Conservation (phyloP, 2,329 filamentous ascomycete species). For the Dothideomycetes sp. region DNA sequence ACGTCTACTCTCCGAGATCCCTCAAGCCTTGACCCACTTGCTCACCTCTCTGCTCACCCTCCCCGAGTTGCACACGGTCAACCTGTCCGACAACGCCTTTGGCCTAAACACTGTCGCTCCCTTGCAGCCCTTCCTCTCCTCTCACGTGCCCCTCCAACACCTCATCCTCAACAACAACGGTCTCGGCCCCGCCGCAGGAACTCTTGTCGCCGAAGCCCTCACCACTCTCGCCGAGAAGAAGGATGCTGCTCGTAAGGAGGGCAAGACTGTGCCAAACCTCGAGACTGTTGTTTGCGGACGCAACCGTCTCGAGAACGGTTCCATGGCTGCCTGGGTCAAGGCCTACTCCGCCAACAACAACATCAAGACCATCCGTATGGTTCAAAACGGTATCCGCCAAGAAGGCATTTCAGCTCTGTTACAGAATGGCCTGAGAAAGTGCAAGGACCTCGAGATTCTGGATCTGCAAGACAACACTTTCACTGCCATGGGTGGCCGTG, state of each 20-base stretch:
- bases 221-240: conserved; percentile 77
- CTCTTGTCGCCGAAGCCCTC: conserved; percentile 79
- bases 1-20: conserved; percentile 86
- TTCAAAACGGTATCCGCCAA: conserved; percentile 92
- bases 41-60: conserved; percentile 81
- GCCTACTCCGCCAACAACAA: conserved; percentile 71
- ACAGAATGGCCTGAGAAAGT: conserved; percentile 64
- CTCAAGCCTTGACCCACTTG: conserved; percentile 74
- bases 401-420: conserved; percentile 82
- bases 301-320: conserved; percentile 90
- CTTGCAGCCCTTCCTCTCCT: conserved; percentile 80
- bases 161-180: conserved; percentile 98
- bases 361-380: conserved; percentile 86
- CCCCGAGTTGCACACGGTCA: conserved; percentile 78
- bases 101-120: conserved; percentile 91
- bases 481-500: conserved; percentile 67
- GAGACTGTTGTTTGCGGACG: conserved; percentile 97
- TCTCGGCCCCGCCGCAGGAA: conserved; percentile 82
- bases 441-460: conserved; percentile 60
- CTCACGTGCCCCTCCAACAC: conserved; percentile 83
- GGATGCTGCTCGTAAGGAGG: conserved; percentile 61
- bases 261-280: conserved; percentile 65
- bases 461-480: conserved; percentile 98
- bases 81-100: conserved; percentile 96
- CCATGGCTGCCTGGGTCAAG: conserved; percentile 91